Conservation (phyloP, 2,329 filamentous ascomycete species). For the Phaeosphaeria sp. region DNA sequence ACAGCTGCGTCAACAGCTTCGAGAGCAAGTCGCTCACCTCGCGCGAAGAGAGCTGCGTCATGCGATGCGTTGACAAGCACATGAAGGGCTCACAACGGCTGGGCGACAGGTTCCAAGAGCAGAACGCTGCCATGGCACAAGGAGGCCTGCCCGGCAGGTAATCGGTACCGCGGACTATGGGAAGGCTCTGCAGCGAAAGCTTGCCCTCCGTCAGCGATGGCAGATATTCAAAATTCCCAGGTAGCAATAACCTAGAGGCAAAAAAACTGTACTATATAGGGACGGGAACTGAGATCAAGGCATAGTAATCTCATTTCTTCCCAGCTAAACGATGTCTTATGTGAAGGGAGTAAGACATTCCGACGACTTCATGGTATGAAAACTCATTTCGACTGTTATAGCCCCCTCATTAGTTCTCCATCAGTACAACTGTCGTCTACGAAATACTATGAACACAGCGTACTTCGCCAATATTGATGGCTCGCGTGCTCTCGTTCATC, state of each 20-base stretch:
- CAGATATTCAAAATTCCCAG: neutral
- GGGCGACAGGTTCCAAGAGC: constrained; percentile 86
- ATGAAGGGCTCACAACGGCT: constrained; percentile 90
- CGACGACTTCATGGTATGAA: neutral
- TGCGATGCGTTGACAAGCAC: constrained; percentile 95
- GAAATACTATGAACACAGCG: too few species aligned
- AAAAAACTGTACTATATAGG: constrained; percentile 21
- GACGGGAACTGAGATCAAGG: constrained; percentile 9
- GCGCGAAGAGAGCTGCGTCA: constrained; percentile 89
- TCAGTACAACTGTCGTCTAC: too few species aligned
- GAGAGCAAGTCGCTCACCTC: constrained; percentile 91
- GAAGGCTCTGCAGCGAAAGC: neutral
- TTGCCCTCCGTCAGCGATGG: neutral
- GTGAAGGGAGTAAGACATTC: neutral
- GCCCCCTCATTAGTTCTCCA: too few species aligned
- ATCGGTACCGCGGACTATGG: neutral
- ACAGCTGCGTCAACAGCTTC: constrained; percentile 97
- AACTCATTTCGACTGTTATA: too few species aligned
- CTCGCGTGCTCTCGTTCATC: too few species aligned
- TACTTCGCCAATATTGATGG: too few species aligned
- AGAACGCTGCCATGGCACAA: constrained; percentile 72
- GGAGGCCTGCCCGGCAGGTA: constrained; percentile 59
- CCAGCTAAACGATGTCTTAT: neutral
- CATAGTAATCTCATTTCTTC: constrained; percentile 10
- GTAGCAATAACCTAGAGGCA: neutral